These are phyloP conservation scores for Amesomyces nigricolor DNA, from an alignment of 2,329 filamentous ascomycete species.

Conservation along the genomic window DNA sequence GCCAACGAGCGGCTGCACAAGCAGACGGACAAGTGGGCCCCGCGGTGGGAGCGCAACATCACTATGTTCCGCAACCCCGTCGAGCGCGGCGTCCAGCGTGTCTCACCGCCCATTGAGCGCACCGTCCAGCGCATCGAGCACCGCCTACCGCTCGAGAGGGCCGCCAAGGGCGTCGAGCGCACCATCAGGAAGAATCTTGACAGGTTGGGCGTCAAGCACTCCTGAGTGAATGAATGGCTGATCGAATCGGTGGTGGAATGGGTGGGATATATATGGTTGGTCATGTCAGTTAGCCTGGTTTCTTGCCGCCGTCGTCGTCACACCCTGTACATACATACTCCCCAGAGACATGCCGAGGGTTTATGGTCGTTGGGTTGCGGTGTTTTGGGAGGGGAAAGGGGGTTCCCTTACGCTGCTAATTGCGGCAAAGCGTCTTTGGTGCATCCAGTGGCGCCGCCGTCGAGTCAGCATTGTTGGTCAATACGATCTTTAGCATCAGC, in stretches of 20 bases:
- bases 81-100: constrained; percentile 24
- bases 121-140: constrained; percentile 25
- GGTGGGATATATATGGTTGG: too few species aligned
- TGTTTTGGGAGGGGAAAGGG: too few species aligned
- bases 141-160: constrained; percentile 25
- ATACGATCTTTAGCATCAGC: not conserved
- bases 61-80: constrained; percentile 40
- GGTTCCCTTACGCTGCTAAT: too few species aligned
- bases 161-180: constrained; percentile 19
- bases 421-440: too few species aligned
- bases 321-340: too few species aligned
- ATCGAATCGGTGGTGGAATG: not conserved
- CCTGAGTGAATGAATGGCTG: constrained; percentile 1
- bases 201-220: constrained; percentile 18
- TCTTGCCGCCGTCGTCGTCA: too few species aligned
- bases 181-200: constrained; percentile 23
- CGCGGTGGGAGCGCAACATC: constrained; percentile 55
- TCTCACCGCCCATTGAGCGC: constrained; percentile 24
- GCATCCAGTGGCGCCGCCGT: not conserved
- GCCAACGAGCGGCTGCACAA: constrained; percentile 49
- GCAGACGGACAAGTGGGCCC: constrained; percentile 54
- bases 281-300: too few species aligned
- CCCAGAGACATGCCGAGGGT: too few species aligned
- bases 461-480: not conserved
- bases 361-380: too few species aligned